phyloP scores from a whole-genome alignment of 225 moss, liverwort and hornwort species.

The Physcomitrium patens region DNA sequence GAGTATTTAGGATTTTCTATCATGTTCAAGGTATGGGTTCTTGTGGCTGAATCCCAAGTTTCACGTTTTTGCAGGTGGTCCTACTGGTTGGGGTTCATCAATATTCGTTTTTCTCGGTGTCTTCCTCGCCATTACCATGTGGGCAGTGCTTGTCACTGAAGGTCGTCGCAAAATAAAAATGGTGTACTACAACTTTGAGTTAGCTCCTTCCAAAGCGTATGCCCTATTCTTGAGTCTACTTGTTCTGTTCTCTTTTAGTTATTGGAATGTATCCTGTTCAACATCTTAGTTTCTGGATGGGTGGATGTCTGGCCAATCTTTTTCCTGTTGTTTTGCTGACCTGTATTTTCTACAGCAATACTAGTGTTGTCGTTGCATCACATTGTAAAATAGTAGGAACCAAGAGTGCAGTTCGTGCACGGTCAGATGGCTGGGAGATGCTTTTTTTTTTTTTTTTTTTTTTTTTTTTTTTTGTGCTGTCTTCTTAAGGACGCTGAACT shows the following conservation, averaged over 20 bases:
- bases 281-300: not conserved
- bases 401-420: slow-evolving; percentile 10
- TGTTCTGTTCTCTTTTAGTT: not conserved
- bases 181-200: slow-evolving; percentile 98
- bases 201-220: slow-evolving; percentile 85
- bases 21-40: not conserved
- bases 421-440: not conserved
- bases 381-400: slow-evolving; percentile 11
- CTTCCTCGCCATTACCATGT: slow-evolving; percentile 94
- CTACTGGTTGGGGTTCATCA: slow-evolving; percentile 79
- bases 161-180: slow-evolving; percentile 95
- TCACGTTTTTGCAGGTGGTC: slow-evolving; percentile 65
- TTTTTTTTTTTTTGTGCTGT: not conserved
- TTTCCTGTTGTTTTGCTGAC: not conserved
- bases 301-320: slow-evolving; percentile 12
- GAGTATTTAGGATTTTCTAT: not conserved
- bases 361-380: slow-evolving; percentile 1
- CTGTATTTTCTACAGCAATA: not conserved
- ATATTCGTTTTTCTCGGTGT: slow-evolving; percentile 85
- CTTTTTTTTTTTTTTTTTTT: not conserved
- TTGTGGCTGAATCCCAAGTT: slow-evolving; percentile 26
- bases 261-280: not conserved
- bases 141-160: slow-evolving; percentile 99
- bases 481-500: slow-evolving; percentile 1
- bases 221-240: not conserved